Base-by-base conservation (phyloP, 768 basidiomycete species). In the Boletus rufocinnamomeus region DNA sequence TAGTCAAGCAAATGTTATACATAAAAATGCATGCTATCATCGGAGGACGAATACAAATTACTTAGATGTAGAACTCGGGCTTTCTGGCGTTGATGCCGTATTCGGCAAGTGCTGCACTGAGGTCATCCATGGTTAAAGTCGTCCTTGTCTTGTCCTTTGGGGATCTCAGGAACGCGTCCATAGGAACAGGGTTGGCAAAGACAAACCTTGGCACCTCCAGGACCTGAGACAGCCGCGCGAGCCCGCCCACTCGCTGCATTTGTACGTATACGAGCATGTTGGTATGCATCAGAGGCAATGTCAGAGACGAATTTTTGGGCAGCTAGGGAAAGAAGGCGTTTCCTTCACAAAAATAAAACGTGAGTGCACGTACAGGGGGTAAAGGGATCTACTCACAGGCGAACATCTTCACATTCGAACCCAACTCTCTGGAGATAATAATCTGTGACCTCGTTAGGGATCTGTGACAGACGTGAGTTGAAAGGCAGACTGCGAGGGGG, bases 251-350 rank as follows among this genome's bases (percentile, higher is more conserved):
- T 84, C 6, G 87, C 71, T 37, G 92, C 93, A 59, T 93, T 96
- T 2, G 93, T 92, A 38, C 97, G 86, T 67, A 98, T 92, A 32
- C 96, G 91, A 9, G 97, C 97, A 74, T 98, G 96, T 69, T 98
- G 95, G 75, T 93, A 98, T 11, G 97, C 95, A 72, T 99, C 97
- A 2, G 91, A 85, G 3, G 96, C 91, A 55, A 99, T 95, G 69
- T 98, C 96, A 8, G 95, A 92, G 45, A 98, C 88, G 70, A 99
- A 98, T 69, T 98, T 98, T 70, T 99, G 97, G 0, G 97, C 94
- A 3, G 97, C 95, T 14, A 98, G 82, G 0, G 96, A 95, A 27
- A 99, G 80, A 19, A 99, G 84, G 3, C 96, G 91, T 77, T 97
- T 98, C 56, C 95, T 97, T 71, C 9, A 59, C 41, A 27, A 50